Evolutionary conservation across 176 grass and related monocot species (phyloP).

Genomic region (Cenchrus purpureus): DNA sequence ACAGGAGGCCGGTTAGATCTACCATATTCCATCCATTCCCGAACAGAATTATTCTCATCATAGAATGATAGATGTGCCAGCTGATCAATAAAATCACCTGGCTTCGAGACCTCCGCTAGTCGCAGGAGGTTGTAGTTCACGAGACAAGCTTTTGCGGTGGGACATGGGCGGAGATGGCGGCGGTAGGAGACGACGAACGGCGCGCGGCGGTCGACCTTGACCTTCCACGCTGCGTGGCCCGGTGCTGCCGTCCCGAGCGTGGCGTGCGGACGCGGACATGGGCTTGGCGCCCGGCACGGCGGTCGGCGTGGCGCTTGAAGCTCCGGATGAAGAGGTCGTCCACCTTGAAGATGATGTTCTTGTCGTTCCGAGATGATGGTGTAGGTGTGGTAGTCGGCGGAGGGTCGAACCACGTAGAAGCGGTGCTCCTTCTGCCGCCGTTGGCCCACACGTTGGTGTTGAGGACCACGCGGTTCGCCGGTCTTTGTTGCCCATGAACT

Average conservation of each 20-base stretch:
- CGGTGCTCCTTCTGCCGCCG: conserved; percentile 61
- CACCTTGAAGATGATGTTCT: conserved; percentile 55
- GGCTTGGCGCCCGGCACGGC: conserved; percentile 46
- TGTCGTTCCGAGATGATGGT: conserved; percentile 52
- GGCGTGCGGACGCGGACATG: conserved; percentile 66
- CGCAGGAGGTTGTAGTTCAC: no score
- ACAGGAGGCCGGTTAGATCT: no score
- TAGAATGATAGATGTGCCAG: no score
- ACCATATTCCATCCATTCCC: no score
- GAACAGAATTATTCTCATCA: no score
- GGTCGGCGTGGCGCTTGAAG: conserved; percentile 56
- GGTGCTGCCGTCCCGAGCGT: conserved; percentile 78
- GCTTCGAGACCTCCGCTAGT: no score
- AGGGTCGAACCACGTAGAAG: conserved; percentile 61
- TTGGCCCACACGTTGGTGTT: conserved; percentile 63
- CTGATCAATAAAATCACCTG: no score
- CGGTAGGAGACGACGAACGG: conserved; percentile 64
- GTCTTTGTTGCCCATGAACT: conserved; percentile 60
- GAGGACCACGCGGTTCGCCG: conserved; percentile 31
- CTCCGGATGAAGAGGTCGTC: conserved; percentile 19
- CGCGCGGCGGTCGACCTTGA: conserved; percentile 64
- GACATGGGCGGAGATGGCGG: conserved; percentile 11
- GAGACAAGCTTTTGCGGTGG: no score
- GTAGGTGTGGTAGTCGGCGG: conserved; percentile 54
- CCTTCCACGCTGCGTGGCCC: conserved; percentile 67